These are phyloP conservation scores for Penicillium soppii DNA, from an alignment of 495 filamentous ascomycete species.

Conservation along the genomic window DNA sequence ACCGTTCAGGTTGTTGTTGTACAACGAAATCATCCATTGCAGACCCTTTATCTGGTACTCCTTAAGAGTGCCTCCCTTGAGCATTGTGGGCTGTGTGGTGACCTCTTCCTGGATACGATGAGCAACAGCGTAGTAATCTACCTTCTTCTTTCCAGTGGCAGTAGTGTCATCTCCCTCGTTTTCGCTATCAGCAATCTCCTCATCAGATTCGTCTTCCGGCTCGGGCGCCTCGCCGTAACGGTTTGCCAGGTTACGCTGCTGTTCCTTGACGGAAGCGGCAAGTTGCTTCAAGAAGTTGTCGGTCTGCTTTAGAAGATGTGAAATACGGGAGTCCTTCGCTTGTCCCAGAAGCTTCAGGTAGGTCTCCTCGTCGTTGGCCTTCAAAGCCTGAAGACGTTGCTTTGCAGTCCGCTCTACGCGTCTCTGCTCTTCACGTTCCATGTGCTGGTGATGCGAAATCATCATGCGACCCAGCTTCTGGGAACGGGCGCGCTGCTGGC, in stretches of 20 bases:
- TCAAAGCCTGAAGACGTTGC: slow-evolving; percentile 97
- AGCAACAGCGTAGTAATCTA: slow-evolving; percentile 97
- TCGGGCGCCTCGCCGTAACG: slow-evolving; percentile 67
- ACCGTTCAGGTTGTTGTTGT: slow-evolving; percentile 99
- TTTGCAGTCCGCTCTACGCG: slow-evolving; percentile 95
- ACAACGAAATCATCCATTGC: slow-evolving; percentile 99
- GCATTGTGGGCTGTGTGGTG: slow-evolving; percentile 72
- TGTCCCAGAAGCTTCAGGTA: slow-evolving; percentile 96
- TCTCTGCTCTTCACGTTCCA: slow-evolving; percentile 99
- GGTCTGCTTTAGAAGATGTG: slow-evolving; percentile 91
- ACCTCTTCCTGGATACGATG: slow-evolving; percentile 94
- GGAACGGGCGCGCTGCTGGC: slow-evolving; percentile 61
- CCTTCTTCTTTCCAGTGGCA: slow-evolving; percentile 64
- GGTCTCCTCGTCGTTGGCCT: slow-evolving; percentile 98
- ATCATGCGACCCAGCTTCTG: slow-evolving; percentile 87
- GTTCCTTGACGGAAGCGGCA: slow-evolving; percentile 84
- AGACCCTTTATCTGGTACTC: slow-evolving; percentile 98
- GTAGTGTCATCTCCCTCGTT: slow-evolving; percentile 65
- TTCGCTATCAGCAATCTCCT: slow-evolving; percentile 62
- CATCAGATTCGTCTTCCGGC: slow-evolving; percentile 63
- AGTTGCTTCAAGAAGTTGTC: slow-evolving; percentile 96
- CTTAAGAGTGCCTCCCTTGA: slow-evolving; percentile 89
- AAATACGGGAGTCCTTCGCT: slow-evolving; percentile 98
- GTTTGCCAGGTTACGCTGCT: slow-evolving; percentile 79
- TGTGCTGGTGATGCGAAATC: slow-evolving; percentile 84